Evolutionary conservation across 352 stramenopile species (phyloP).

Genomic region (Pythium rhizo-oryzae): DNA sequence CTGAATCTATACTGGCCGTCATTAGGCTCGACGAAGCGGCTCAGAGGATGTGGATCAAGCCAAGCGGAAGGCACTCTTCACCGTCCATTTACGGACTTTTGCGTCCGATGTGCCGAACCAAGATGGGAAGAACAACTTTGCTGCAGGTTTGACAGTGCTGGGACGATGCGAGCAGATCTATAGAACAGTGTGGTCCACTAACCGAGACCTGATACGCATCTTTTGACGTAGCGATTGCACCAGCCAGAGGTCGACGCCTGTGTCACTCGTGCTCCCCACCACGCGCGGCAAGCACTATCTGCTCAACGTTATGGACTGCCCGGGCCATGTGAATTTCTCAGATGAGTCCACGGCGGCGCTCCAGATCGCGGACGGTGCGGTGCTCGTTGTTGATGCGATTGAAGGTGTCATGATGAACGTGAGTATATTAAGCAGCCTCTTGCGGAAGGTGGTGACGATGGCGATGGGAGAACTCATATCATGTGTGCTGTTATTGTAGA

Average conservation of each 20-base stretch:
- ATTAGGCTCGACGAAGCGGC: neutral
- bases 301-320: conserved; percentile 97
- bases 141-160: neutral
- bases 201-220: neutral
- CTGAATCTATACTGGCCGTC: too few species aligned
- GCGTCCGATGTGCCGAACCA: conserved; percentile 3
- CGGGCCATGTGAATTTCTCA: conserved; percentile 98
- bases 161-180: neutral
- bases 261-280: conserved; percentile 95
- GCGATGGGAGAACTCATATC: conserved; percentile 5
- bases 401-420: conserved; percentile 98
- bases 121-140: neutral
- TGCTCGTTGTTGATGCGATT: conserved; percentile 97
- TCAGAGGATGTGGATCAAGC: neutral
- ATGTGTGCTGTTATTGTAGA: conserved; percentile 52
- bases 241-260: conserved; percentile 62
- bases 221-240: neutral
- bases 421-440: conserved; percentile 20
- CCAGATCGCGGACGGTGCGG: conserved; percentile 93
- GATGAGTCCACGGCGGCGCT: conserved; percentile 95
- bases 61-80: neutral
- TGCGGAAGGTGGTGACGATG: conserved; percentile 1
- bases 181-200: neutral
- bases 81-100: neutral
- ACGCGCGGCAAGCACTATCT: conserved; percentile 95